Percentiles rank a stretch among this genome's conserved stretches.
These are phyloP conservation scores for Lepidopterella palustris DNA, from an alignment of 495 filamentous ascomycete species.

Conservation along the genomic window DNA sequence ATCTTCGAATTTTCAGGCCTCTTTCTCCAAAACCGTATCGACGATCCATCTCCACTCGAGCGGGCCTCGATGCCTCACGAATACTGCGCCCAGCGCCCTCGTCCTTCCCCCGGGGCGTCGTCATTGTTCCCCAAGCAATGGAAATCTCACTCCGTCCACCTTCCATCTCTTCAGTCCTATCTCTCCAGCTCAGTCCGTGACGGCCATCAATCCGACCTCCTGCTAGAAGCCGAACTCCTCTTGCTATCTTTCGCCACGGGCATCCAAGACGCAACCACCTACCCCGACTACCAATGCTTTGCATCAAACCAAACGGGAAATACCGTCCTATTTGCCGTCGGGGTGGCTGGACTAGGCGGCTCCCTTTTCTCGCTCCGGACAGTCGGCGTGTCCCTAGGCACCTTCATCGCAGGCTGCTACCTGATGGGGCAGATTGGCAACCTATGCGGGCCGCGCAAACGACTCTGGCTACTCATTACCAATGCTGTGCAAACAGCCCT, in stretches of 20 bases:
- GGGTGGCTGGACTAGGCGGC: slow-evolving; percentile 43
- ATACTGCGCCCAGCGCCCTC: too few relatives aligned
- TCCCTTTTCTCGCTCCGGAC: slow-evolving; percentile 46
- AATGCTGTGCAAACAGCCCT: slow-evolving; percentile 49
- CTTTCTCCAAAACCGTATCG: too few relatives aligned
- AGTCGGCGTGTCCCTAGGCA: slow-evolving; percentile 47
- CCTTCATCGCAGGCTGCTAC: slow-evolving; percentile 49
- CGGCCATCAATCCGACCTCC: too few relatives aligned
- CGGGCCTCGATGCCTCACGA: too few relatives aligned
- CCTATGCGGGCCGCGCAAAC: slow-evolving; percentile 43
- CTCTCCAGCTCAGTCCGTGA: too few relatives aligned
- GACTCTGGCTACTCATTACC: slow-evolving; percentile 48
- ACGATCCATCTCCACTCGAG: too few relatives aligned
- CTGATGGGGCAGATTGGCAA: slow-evolving; percentile 53
- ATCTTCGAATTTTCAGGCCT: too few relatives aligned
- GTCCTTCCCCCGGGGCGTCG: too few relatives aligned
- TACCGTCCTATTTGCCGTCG: slow-evolving; percentile 52
- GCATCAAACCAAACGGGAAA: slow-evolving; percentile 63
- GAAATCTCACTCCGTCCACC: too few relatives aligned
- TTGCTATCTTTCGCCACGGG: slow-evolving; percentile 40
- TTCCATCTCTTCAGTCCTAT: too few relatives aligned
- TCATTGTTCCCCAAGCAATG: too few relatives aligned
- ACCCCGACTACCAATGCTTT: slow-evolving; percentile 58
- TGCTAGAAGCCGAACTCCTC: slow-evolving; percentile 33
- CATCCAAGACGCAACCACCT: slow-evolving; percentile 54